Conservation (phyloP, 129 eudicot species). For the Logfia minima region DNA sequence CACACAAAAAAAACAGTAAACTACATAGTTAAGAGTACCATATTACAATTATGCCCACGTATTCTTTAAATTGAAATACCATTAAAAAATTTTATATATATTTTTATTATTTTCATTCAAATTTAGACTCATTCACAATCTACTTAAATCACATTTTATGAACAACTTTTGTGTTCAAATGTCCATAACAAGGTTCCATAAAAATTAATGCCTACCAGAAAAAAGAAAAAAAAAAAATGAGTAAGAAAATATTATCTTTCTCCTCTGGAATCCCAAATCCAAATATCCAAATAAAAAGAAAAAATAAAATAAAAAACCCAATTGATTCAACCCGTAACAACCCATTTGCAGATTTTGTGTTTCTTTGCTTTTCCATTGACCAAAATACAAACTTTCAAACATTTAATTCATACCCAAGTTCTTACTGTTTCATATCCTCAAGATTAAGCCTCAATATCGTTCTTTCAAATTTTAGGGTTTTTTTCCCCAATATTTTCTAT, state of each 20-base stretch:
- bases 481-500: neutral
- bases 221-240: neutral
- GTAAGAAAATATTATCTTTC: constrained; percentile 16
- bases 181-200: constrained; percentile 16
- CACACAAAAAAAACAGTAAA: too few relatives aligned
- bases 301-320: neutral
- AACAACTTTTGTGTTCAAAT: neutral
- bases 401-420: constrained; percentile 16
- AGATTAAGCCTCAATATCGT: constrained; percentile 5
- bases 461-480: neutral
- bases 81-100: too few relatives aligned
- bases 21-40: too few relatives aligned
- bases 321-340: constrained; percentile 19
- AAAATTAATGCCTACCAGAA: constrained; percentile 14
- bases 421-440: constrained; percentile 10
- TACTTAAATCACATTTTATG: neutral
- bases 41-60: too few relatives aligned
- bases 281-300: neutral
- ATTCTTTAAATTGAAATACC: too few relatives aligned
- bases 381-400: neutral
- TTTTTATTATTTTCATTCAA: too few relatives aligned
- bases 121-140: neutral
- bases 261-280: constrained; percentile 16
- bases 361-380: constrained; percentile 13
- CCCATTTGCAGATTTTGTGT: constrained; percentile 18